Evolutionary conservation across 2,329 filamentous ascomycete species (phyloP), one percentile per base, ranked within the genome.

Genomic region (Fusarium pseudonygamai): DNA sequence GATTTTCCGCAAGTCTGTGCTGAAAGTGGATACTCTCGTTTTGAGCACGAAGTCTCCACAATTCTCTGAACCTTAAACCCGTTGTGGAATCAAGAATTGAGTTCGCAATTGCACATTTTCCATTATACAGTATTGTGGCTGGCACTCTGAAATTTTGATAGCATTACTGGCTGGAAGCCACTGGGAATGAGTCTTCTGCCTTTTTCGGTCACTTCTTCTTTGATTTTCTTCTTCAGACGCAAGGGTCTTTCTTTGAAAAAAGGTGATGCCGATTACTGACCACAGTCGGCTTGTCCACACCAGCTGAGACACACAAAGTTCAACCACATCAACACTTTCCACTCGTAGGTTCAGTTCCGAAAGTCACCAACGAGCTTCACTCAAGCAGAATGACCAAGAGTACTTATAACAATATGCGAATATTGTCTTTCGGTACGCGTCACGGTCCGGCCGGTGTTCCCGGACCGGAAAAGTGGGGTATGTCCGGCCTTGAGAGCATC

Each of bases 1-100:
- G 0, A 43, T 24, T 56, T 42, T 20, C 2, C 0, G 2, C 3
- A 5, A 4, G 22, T 37, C 37, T 32, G 26, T 30, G 26, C 26
- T 15, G 39, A 56, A 57, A 32, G 39, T 57, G 39, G 53, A 24
- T 15, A 32, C 28, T 14, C n/a, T 22, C 39, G 14, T 7, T 14
- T 57, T 15, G 6, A 13, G 11, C 15, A 18, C 18, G 1, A 18
- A 16, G 10, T 39, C 34, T 6, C 55, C 39, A 57, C 14, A 57
- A 26, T 34, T 57, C 22, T 30, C 24, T 14, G n/a, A 20, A 24
- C 7, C 55, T 26, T 12, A 6, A 22, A 10, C 15, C 13, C 55
- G 22, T 4, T 22, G 14, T 10, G 22, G 15, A 46, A 34, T 26
- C 30, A 34, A 20, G 7, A 26, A 45, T 36, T 46, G 18, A 57